These are phyloP conservation scores for Tieghemostelium lacteum DNA, from an alignment of 78 protist species.

Conservation along the genomic window DNA sequence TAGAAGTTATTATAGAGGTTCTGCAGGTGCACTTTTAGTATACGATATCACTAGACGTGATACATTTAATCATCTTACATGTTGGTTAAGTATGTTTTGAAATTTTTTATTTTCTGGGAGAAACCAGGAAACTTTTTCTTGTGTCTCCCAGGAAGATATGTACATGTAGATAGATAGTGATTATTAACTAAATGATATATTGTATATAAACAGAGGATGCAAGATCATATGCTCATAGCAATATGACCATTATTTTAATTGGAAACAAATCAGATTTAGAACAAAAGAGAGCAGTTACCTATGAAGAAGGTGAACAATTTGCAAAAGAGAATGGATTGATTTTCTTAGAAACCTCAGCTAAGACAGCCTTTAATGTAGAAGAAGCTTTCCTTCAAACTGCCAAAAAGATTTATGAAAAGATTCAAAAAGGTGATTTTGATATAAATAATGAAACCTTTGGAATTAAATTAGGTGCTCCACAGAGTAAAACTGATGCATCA, in stretches of 20 bases:
- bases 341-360: conserved; percentile 98
- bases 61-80: conserved; percentile 95
- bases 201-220: conserved; percentile 86
- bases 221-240: conserved; percentile 65
- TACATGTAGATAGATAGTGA: too few relatives aligned
- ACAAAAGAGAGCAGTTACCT: conserved; percentile 89
- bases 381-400: conserved; percentile 92
- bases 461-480: conserved; percentile 66
- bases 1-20: conserved; percentile 58
- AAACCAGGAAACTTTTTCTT: too few relatives aligned
- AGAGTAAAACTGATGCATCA: not conserved
- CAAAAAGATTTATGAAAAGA: conserved; percentile 85
- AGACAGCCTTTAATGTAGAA: conserved; percentile 97
- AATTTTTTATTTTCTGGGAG: too few relatives aligned
- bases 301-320: conserved; percentile 96
- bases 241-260: conserved; percentile 89
- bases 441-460: conserved; percentile 75
- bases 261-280: conserved; percentile 98
- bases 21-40: conserved; percentile 32
- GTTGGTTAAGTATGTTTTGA: conserved; percentile 87
- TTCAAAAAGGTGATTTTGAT: conserved; percentile 87
- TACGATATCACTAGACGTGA: conserved; percentile 88
- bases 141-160: too few relatives aligned
- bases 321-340: conserved; percentile 95
- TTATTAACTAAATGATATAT: too few relatives aligned